A percentile compares a stretch with the other conserved stretches of the same genome.
Conservation (phyloP, 2,329 filamentous ascomycete genomes). For the Diaporthe australafricana region DNA sequence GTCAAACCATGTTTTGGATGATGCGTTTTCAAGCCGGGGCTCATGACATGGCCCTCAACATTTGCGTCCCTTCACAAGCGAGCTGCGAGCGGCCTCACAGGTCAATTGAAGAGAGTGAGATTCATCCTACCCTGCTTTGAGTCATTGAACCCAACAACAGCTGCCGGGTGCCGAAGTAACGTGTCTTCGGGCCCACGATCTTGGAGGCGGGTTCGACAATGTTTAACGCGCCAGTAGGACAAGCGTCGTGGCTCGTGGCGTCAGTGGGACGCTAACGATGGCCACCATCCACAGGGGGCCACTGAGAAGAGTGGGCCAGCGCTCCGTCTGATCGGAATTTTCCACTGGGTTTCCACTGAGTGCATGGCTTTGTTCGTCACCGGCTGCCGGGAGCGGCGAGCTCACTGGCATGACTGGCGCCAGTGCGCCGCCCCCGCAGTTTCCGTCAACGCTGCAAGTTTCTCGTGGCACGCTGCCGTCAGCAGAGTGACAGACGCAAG, state of each 20-base stretch:
- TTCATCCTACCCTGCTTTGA: not conserved
- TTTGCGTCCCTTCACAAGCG: not conserved
- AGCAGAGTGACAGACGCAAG: slow-evolving; percentile 23
- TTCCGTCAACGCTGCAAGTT: not conserved
- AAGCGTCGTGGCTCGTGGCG: slow-evolving; percentile 21
- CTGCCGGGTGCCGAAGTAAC: slow-evolving; percentile 13
- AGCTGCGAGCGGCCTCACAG: not conserved
- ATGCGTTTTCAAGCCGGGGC: slow-evolving; percentile 15
- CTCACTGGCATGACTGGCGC: slow-evolving; percentile 7
- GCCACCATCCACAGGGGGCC: not conserved
- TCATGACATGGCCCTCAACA: slow-evolving; percentile 12
- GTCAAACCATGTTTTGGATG: not conserved
- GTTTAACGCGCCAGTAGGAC: not conserved
- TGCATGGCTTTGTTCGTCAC: slow-evolving; percentile 3
- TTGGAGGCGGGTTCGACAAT: not conserved
- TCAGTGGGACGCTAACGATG: slow-evolving; percentile 26
- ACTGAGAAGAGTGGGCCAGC: slow-evolving; percentile 20
- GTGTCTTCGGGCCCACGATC: slow-evolving; percentile 17
- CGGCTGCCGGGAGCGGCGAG: slow-evolving; percentile 14
- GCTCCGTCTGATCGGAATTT: slow-evolving; percentile 17
- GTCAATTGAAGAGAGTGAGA: not conserved
- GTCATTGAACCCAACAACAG: slow-evolving; percentile 10
- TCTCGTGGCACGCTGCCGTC: slow-evolving; percentile 10
- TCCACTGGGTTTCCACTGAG: not conserved
- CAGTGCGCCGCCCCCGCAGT: slow-evolving; percentile 13